Percentiles rank a stretch among this genome's conserved stretches.
phyloP scores from a whole-genome alignment of 805 yeast species.

The Blastobotrys muscicola region DNA sequence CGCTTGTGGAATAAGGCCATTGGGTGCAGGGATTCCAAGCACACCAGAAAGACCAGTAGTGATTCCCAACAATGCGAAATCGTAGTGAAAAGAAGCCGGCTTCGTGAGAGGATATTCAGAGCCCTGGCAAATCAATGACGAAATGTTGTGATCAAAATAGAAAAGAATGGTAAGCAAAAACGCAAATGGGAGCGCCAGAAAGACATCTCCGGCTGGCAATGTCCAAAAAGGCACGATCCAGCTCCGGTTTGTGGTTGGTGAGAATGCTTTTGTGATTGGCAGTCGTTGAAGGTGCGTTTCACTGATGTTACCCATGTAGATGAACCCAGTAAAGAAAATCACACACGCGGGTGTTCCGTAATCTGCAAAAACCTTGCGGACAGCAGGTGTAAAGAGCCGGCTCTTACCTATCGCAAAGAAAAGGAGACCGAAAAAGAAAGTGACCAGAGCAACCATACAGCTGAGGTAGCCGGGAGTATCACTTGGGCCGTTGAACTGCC shows the following conservation, averaged over 20 bases:
- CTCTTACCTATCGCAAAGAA: conserved; percentile 52
- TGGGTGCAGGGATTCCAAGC: conserved; percentile 90
- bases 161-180: conserved; percentile 72
- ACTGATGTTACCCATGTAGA: conserved; percentile 82
- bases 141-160: conserved; percentile 92
- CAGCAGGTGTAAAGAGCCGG: conserved; percentile 44
- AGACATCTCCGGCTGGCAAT: conserved; percentile 62
- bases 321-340: conserved; percentile 83
- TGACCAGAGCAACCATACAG: conserved; percentile 61
- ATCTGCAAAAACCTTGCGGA: conserved; percentile 69
- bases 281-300: conserved; percentile 48
- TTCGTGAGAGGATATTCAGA: conserved; percentile 70
- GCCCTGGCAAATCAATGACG: conserved; percentile 86
- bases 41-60: conserved; percentile 84
- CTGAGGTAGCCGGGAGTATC: conserved; percentile 58
- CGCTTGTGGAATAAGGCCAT: conserved; percentile 95
- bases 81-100: conserved; percentile 91
- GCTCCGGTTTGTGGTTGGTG: conserved; percentile 58
- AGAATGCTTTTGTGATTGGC: conserved; percentile 63
- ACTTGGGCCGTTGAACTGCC: conserved; percentile 48
- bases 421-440: conserved; percentile 68
- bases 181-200: conserved; percentile 90
- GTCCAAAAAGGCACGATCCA: conserved; percentile 80
- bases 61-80: conserved; percentile 71
- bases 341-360: conserved; percentile 80